Conservation (phyloP, 202 grass and related monocot species). For the Panicum virgatum region DNA sequence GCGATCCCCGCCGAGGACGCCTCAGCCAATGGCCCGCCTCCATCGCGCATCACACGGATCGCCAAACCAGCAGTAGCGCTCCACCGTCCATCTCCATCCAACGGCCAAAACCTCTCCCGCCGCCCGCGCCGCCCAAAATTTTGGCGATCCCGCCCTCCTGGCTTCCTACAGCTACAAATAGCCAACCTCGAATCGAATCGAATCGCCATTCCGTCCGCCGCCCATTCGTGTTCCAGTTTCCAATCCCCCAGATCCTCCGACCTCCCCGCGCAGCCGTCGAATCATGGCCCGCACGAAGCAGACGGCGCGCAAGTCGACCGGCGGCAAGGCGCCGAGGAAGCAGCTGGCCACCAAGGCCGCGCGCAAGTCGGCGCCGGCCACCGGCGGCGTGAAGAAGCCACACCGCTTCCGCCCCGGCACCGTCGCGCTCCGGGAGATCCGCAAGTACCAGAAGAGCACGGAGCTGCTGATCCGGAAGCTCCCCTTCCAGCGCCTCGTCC, state of each 20-base stretch:
- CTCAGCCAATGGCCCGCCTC: background rate
- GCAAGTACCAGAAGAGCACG: constrained; percentile 97
- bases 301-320: constrained; percentile 1
- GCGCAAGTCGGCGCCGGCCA: constrained; percentile 78
- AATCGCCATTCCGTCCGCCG: background rate
- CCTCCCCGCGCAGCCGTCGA: background rate
- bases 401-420: constrained; percentile 72
- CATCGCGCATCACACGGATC: background rate
- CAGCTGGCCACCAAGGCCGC: constrained; percentile 93
- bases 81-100: constrained; percentile 4
- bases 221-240: background rate
- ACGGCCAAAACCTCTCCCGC: background rate
- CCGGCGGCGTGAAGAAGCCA: constrained; percentile 89
- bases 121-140: background rate
- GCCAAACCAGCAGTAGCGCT: background rate
- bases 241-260: background rate
- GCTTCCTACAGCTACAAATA: background rate
- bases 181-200: background rate
- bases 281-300: constrained; percentile 6
- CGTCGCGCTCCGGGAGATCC: constrained; percentile 71
- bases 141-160: background rate
- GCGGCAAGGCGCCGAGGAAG: constrained; percentile 44
- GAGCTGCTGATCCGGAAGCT: constrained; percentile 95
- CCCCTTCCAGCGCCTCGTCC: constrained; percentile 68
- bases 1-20: background rate